These are phyloP conservation scores for Crucihimalaya himalaica DNA, from an alignment of 345 rosid genomes.

Conservation along the genomic window DNA sequence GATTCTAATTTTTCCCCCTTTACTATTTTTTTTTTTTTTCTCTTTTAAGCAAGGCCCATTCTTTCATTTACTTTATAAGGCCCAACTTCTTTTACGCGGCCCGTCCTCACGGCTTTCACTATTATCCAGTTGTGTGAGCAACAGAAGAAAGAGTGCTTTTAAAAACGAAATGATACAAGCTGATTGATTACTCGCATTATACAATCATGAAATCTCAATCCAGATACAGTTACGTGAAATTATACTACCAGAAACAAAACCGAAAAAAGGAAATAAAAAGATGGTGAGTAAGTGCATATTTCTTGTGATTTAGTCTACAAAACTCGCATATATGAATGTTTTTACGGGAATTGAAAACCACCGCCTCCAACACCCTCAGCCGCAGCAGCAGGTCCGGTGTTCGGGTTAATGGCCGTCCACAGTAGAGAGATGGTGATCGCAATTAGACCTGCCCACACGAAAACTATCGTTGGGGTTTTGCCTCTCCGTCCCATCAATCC, in stretches of 20 bases:
- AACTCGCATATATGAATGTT: constrained; percentile 12
- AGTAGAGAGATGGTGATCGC: constrained; percentile 81
- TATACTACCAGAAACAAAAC: not conserved
- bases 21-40: not conserved
- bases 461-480: constrained; percentile 90
- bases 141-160: not conserved
- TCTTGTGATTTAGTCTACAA: constrained; percentile 27
- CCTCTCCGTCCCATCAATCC: constrained; percentile 95
- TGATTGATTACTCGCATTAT: not conserved
- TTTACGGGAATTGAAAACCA: constrained; percentile 66
- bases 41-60: not conserved
- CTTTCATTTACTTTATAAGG: not conserved
- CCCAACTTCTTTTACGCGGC: constrained; percentile 13
- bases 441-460: constrained; percentile 92
- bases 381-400: constrained; percentile 24
- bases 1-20: not conserved
- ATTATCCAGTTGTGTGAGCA: not conserved
- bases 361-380: constrained; percentile 42
- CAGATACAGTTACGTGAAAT: not conserved
- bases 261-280: not conserved
- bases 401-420: constrained; percentile 77
- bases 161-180: not conserved
- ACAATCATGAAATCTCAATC: constrained; percentile 9
- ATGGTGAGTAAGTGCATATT: not conserved
- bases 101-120: not conserved